phyloP scores from a whole-genome alignment of 352 stramenopile species.

The Globisporangium spiculum region DNA sequence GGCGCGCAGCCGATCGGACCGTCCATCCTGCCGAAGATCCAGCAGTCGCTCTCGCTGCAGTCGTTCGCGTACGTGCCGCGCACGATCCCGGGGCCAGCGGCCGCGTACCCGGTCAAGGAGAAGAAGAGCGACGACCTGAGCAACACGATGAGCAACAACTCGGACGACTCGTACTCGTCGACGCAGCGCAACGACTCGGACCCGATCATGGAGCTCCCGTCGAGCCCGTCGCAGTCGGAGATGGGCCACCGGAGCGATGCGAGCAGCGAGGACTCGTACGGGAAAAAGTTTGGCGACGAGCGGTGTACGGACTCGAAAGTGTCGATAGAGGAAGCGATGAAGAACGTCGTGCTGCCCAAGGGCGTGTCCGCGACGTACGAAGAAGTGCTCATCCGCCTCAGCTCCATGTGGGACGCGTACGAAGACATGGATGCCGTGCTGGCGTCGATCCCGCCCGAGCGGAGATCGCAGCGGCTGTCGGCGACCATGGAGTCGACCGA shows the following conservation, averaged over 20 bases:
- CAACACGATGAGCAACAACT: slow-evolving; percentile 17
- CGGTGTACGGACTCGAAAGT: slow-evolving; percentile 65
- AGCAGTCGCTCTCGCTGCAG: slow-evolving; percentile 65
- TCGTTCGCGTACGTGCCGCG: slow-evolving; percentile 58
- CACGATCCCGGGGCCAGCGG: slow-evolving; percentile 22
- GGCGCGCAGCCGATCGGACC: slow-evolving; percentile 71
- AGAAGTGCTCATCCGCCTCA: slow-evolving; percentile 73
- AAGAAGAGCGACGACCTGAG: slow-evolving; percentile 6
- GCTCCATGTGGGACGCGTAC: slow-evolving; percentile 79
- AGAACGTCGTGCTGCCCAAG: slow-evolving; percentile 67
- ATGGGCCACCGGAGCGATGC: slow-evolving; percentile 16
- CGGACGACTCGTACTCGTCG: slow-evolving; percentile 61
- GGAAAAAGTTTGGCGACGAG: slow-evolving; percentile 53
- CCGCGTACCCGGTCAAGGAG: slow-evolving; percentile 2
- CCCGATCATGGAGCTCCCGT: slow-evolving; percentile 30
- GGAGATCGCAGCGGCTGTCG: slow-evolving; percentile 45
- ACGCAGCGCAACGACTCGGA: slow-evolving; percentile 58
- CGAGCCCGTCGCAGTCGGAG: slow-evolving; percentile 39
- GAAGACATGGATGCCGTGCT: slow-evolving; percentile 52
- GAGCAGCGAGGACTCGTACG: slow-evolving; percentile 32
- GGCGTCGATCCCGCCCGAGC: slow-evolving; percentile 42
- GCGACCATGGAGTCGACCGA: slow-evolving; percentile 20
- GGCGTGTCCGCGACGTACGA: slow-evolving; percentile 59
- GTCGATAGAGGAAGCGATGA: slow-evolving; percentile 71
- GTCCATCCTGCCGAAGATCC: slow-evolving; percentile 69